Percentiles rank a stretch among this genome's conserved stretches.
These are phyloP conservation scores for Xylaria nigripes DNA, from an alignment of 495 filamentous ascomycete genomes.

Conservation along the genomic window DNA sequence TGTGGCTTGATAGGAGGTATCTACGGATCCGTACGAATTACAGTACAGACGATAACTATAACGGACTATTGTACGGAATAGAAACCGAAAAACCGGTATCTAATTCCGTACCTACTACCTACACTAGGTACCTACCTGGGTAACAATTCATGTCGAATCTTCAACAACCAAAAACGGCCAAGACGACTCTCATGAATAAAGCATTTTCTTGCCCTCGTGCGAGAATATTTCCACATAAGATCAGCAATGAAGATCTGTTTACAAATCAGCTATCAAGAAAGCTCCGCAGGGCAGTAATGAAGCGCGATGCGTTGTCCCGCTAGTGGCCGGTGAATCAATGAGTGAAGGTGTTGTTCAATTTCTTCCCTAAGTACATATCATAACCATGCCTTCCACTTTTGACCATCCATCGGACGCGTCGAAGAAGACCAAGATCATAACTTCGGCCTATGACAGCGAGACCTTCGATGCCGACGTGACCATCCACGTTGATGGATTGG, in stretches of 20 bases:
- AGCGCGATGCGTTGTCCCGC: constrained; percentile 1
- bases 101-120: background rate
- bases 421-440: constrained; percentile 42
- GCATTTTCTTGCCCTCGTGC: background rate
- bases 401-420: constrained; percentile 31
- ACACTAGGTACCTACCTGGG: no score
- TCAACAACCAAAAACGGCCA: background rate
- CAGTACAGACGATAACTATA: no score
- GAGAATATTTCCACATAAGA: background rate
- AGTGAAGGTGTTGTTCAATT: constrained; percentile 2
- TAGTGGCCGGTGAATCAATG: background rate
- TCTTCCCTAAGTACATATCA: background rate
- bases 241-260: background rate
- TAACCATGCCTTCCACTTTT: constrained; percentile 35
- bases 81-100: background rate
- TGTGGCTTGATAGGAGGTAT: no score
- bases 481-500: constrained; percentile 66
- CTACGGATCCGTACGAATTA: no score
- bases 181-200: background rate
- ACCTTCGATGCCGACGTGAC: constrained; percentile 80
- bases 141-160: background rate
- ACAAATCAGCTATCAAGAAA: background rate
- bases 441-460: constrained; percentile 72
- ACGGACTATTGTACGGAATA: no score
- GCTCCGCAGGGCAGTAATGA: constrained; percentile 1